Base-by-base conservation (phyloP, 768 basidiomycete species). In the Gloeophyllum trabeum region DNA sequence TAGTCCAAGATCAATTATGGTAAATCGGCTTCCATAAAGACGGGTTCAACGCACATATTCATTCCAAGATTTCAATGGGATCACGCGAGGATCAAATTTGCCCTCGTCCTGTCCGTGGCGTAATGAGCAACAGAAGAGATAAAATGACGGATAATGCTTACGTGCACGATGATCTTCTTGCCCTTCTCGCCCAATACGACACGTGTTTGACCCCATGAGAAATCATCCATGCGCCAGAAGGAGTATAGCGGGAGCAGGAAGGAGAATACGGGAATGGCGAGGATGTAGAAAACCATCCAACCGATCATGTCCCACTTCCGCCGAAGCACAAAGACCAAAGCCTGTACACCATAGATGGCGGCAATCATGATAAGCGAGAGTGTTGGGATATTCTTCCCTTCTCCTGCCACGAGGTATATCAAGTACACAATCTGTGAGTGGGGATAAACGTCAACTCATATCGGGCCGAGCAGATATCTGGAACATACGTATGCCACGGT, bases 271-370 rank as follows among this genome's bases (percentile, higher is more conserved):
- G 93, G 93, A 48, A 97, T 87, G 43, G 94, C 92, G 26, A 92
- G 59, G 56, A 98, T 90, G 63, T 98, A 99, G 65, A 99, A 88
- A 23, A 89, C 53, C 84, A 90, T 89, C 90, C 92, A 94, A 3
- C 90, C 91, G 52, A 97, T 79, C 91, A 97, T 96, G 60, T 97
- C 93, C 87, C 93, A 98, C 59, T 96, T 91, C 48, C 90, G 79
- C 39, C 92, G 76, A 57, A 97, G 67, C 46, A 97, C 65, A 62
- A 96, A 98, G 42, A 96, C 87, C 36, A 92, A 60, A 1, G 88
- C 89, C 62, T 94, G 93, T 6, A 97, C 62, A 67, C 92, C 94
- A 57, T 99, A 99, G 39, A 97, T 82, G 1, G 88, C 91, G 6
- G 75, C 88, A 48, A 99, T 82, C 81, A 99, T 83, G 61, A 97